Base-by-base conservation (phyloP, 164 flowering plant genomes). In the Nelumbo lutea region DNA sequence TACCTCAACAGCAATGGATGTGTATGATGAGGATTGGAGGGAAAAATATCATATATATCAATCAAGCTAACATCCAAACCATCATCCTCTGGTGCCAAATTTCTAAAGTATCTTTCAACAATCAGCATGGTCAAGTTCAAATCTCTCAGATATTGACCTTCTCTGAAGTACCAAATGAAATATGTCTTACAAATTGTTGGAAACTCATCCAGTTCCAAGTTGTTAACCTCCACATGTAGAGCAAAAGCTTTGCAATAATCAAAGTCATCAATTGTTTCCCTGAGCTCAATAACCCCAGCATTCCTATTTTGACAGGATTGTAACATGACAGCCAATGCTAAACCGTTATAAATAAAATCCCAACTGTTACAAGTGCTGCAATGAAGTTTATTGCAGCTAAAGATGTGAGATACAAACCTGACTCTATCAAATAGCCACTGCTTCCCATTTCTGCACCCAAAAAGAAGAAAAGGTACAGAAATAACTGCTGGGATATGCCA, bases 351-450 rank as follows among this genome's bases (percentile, higher is more conserved):
- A 87, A 64, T 44, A 85, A 68, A 61, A 86, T 67, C 61, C 86
- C 91, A 74, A 83, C 56, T 43, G 85, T 77, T 53, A 70, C 75
- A 10, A 87, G 87, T 38, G 84, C 74, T 43, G 76, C 88, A 61
- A 87, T 61, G 72, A 88, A 84, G 71, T 84, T 73, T 5, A 86
- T 79, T n/a, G 87, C 90, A 57, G 89, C 84, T 68, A 80, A 84
- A 61, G 90, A 78, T 70, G 89, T 74, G 77, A 88, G 77, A 71
- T 79, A 82, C 64, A 85, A 61, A 46, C 90, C 88, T 10, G 86
- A 69, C 77, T 88, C 89, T 53, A 77, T 59, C 56, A 64, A 50
- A 75, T 77, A 85, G 42, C 57, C 27, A 27, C 27, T 70, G 78
- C 94, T 88, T 62, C 78, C 84, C 64, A 71, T 40, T 42, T 82